Conservation (phyloP, 2,329 filamentous ascomycete species). For the Diaporthe humulicola region DNA sequence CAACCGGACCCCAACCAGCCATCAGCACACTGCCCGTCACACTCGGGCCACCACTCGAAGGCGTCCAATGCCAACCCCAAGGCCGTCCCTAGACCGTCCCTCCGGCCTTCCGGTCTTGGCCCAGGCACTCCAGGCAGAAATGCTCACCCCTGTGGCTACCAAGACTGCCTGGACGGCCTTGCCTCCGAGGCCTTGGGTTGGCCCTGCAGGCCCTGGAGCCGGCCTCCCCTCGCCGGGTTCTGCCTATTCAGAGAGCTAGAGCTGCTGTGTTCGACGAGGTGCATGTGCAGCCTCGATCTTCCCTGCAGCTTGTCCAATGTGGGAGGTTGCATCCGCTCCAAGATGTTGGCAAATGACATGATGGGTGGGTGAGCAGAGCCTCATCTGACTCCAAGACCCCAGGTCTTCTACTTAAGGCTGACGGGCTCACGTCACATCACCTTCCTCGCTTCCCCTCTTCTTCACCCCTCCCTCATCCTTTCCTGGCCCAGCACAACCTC, state of each 20-base stretch:
- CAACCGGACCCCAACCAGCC: not conserved
- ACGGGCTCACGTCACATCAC: not conserved
- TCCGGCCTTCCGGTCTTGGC: not conserved
- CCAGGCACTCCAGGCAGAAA: constrained; percentile 13
- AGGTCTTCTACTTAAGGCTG: constrained; percentile 13
- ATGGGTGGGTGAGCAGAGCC: constrained; percentile 17
- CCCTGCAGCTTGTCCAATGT: not conserved
- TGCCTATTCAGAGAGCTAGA: constrained; percentile 10
- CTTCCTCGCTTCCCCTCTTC: not conserved
- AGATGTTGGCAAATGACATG: not conserved
- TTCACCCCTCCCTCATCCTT: not conserved
- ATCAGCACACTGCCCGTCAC: constrained; percentile 6
- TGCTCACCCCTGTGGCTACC: not conserved
- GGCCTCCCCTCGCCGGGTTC: not conserved
- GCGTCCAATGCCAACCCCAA: not conserved
- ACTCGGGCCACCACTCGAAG: not conserved
- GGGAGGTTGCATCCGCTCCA: not conserved
- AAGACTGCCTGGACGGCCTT: not conserved
- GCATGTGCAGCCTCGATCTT: constrained; percentile 21
- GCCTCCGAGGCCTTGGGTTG: not conserved
- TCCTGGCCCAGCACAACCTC: not conserved
- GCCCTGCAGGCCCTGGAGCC: not conserved
- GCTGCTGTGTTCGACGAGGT: constrained; percentile 19
- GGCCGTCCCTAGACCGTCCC: not conserved
- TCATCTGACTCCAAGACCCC: not conserved